These are phyloP conservation scores for Saussurea involucrata DNA, from an alignment of 129 eudicot genomes.

Conservation along the genomic window DNA sequence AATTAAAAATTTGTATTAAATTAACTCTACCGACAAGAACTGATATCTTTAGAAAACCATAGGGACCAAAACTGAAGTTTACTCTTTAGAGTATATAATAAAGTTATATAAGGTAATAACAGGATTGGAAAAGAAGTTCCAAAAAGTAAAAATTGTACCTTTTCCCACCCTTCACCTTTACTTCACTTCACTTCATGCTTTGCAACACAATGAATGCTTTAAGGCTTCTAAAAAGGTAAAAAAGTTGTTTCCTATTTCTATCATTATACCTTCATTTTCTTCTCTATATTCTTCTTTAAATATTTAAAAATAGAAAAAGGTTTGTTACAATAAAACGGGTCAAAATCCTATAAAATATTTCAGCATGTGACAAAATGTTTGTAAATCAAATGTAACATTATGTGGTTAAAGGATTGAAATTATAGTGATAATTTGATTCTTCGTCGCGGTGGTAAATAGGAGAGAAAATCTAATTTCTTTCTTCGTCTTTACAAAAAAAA, in stretches of 20 bases:
- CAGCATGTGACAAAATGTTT: not conserved
- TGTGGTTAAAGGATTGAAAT: too few relatives aligned
- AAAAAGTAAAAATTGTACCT: constrained; percentile 9
- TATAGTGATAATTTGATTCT: too few relatives aligned
- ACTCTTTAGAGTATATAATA: not conserved
- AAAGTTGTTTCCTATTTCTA: not conserved
- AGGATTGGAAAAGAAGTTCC: not conserved
- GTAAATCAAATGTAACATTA: not conserved
- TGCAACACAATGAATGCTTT: not conserved
- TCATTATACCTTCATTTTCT: not conserved
- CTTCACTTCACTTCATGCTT: constrained; percentile 19
- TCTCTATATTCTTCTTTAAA: not conserved
- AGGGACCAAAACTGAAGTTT: too few relatives aligned
- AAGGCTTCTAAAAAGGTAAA: constrained; percentile 3
- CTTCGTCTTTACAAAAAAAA: too few relatives aligned
- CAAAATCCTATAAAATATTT: not conserved
- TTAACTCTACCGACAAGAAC: too few relatives aligned
- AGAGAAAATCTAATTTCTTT: too few relatives aligned
- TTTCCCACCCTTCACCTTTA: constrained; percentile 13
- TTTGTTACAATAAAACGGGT: not conserved
- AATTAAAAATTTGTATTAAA: too few relatives aligned
- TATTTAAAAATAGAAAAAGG: not conserved
- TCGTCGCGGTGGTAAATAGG: too few relatives aligned
- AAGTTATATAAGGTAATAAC: not conserved
- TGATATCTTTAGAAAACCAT: too few relatives aligned